Evolutionary conservation across 495 filamentous ascomycete species (phyloP), one percentile per base, ranked within the genome.

Genomic region (Staphylotrichum longicolle): DNA sequence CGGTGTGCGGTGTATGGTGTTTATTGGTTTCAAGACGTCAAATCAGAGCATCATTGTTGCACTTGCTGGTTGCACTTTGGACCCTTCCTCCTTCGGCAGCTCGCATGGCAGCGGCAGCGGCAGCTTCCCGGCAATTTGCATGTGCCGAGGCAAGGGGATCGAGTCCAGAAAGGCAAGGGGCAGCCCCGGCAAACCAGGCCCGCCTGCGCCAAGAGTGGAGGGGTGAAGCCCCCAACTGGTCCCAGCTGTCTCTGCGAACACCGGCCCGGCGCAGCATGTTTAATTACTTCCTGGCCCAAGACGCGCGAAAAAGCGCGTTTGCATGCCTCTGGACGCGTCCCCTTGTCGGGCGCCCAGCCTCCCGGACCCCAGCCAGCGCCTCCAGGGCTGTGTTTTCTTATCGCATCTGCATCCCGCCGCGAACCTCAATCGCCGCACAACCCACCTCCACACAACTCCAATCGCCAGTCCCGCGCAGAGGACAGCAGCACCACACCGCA

Each of bases 61-160:
- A 27, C 20, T 27, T 27, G 20, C 20, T 27, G 20, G 20, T 27
- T 27, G 20, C 20, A 27, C 20, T 27, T 27, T 27, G 6, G n/a
- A 47, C 5, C 33, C 33, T 15, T 52, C 49, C 49, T 33, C 7
- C 49, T 52, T 52, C 33, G 11, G 49, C 48, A 34, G 3, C 6
- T 20, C 47, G 50, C 50, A 50, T 49, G 20, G 20, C 20, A 27
- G 59, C 32, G 57, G 48, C 20, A 27, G 59, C 32, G 57, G 48
- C 27, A 47, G 57, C 34, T 63, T 62, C 46, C 58, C 54, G 63
- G 57, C 60, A 68, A 55, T 68, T 69, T 37, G 58, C 72, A 75
- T 75, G 72, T 75, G 72, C 72, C 72, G 71, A 73, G 72, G 72
- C 65, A 64, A 50, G 58, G 47, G 20, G 32, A 58, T 52, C 39